These are phyloP conservation scores for Xerocomus nothofagi DNA, from an alignment of 1,284 basidiomycete species.

Conservation along the genomic window DNA sequence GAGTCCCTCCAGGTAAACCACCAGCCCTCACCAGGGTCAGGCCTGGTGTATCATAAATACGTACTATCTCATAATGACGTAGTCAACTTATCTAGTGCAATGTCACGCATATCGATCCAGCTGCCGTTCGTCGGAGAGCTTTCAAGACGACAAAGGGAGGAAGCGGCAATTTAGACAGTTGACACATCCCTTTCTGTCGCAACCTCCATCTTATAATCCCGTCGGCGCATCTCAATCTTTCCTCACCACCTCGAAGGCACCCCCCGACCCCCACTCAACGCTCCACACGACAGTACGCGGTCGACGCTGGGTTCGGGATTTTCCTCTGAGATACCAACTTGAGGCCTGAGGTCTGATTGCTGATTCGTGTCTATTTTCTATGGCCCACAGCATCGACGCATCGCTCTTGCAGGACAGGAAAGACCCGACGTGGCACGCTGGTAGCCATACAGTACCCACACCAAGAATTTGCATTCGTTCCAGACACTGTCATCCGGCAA, in stretches of 20 bases:
- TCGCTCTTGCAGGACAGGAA: neutral
- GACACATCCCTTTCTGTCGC: neutral
- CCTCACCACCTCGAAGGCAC: neutral
- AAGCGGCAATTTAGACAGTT: neutral
- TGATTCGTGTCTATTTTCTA: neutral
- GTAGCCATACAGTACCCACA: constrained; percentile 2
- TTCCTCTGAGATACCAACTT: neutral
- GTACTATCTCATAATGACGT: no score
- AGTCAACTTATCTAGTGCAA: no score
- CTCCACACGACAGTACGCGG: neutral
- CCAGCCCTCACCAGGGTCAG: no score
- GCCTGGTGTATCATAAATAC: no score
- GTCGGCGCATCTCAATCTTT: neutral
- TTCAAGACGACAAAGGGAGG: no score
- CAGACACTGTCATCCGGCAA: neutral
- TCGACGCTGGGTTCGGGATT: neutral
- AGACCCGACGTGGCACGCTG: constrained; percentile 1
- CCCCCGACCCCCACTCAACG: neutral
- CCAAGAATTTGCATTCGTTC: constrained; percentile 1
- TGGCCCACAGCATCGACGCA: neutral
- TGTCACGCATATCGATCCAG: no score
- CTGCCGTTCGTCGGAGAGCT: no score
- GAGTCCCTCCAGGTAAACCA: no score
- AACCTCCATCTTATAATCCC: neutral
- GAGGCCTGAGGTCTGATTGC: neutral